Percentiles rank a stretch among this genome's conserved stretches.
Conservation (phyloP, 208 protist genomes). For the Herpetomonas samuelpessoai region DNA sequence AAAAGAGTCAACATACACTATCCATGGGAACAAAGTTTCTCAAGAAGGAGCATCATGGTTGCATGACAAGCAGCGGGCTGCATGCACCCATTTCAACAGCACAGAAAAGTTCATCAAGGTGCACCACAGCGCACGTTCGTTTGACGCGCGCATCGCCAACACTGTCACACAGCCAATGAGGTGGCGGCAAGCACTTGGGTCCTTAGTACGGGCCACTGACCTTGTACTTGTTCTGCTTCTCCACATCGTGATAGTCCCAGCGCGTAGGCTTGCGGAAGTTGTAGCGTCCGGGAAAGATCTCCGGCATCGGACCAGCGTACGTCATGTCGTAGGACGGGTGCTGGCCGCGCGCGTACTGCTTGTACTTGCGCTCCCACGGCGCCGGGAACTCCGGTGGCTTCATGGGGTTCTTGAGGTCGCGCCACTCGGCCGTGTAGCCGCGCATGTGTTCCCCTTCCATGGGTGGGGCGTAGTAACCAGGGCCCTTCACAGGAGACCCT, state of each 20-base stretch:
- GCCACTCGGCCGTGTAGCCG: conserved; percentile 89
- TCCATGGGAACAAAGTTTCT: background rate
- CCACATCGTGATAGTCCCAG: conserved; percentile 90
- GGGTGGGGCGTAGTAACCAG: conserved; percentile 85
- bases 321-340: conserved; percentile 91
- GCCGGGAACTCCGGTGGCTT: conserved; percentile 79
- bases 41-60: too few relatives aligned
- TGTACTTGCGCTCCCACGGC: conserved; percentile 90
- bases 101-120: too few relatives aligned
- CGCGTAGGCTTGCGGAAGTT: conserved; percentile 88
- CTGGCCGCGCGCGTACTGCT: conserved; percentile 87
- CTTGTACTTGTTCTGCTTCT: conserved; percentile 87
- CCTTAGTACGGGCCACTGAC: conserved; percentile 84
- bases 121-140: too few relatives aligned
- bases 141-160: too few relatives aligned
- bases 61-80: background rate
- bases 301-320: conserved; percentile 89
- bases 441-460: conserved; percentile 87
- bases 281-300: conserved; percentile 86
- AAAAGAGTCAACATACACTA: background rate
- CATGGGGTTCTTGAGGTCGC: conserved; percentile 87
- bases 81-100: too few relatives aligned
- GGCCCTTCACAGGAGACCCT: conserved; percentile 80
- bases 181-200: too few relatives aligned
- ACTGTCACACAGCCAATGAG: too few relatives aligned